Conservation (phyloP, 2,329 filamentous ascomycete genomes). For the Xylaria sp. region DNA sequence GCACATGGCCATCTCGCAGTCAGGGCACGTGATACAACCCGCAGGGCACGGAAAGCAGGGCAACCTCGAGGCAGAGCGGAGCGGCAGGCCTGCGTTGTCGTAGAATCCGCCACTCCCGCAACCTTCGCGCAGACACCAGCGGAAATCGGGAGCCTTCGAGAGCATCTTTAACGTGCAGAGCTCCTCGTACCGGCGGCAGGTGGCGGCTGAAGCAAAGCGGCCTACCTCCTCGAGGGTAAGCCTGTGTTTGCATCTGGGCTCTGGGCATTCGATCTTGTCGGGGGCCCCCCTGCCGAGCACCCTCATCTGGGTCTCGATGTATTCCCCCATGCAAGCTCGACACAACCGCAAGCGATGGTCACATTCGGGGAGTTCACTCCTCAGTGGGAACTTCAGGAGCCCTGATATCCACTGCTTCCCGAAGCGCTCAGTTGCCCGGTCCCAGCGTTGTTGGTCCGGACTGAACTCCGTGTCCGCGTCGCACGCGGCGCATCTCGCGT, state of each 20-base stretch:
- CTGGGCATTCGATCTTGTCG: neutral
- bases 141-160: neutral
- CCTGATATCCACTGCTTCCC: neutral
- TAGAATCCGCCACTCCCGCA: neutral
- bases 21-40: neutral
- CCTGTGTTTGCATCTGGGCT: neutral
- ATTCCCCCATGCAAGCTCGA: neutral
- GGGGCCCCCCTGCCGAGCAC: neutral
- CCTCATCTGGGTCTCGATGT: neutral
- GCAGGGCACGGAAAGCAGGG: neutral
- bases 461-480: neutral
- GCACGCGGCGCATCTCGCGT: neutral
- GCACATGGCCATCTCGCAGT: neutral
- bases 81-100: no score
- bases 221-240: neutral
- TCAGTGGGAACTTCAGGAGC: neutral
- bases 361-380: neutral
- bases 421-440: neutral
- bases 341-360: neutral
- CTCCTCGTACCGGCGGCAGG: neutral
- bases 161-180: neutral
- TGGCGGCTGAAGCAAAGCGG: neutral
- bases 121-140: neutral
- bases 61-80: neutral
- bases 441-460: neutral